phyloP scores from a whole-genome alignment of 2,329 filamentous ascomycete genomes.

The Pseudogymnoascus sp. region DNA sequence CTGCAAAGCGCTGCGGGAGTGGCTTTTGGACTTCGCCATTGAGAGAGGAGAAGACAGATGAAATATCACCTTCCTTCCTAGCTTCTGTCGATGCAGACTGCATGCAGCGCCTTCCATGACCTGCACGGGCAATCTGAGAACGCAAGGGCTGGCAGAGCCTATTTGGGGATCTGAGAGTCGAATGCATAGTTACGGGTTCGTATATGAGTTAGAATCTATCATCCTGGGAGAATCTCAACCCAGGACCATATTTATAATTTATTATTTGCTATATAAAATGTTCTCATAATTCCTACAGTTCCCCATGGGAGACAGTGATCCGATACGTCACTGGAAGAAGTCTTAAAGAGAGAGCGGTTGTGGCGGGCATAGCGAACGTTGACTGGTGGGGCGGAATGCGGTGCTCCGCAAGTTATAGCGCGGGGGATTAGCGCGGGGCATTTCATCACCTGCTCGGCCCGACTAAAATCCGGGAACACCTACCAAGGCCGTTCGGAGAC shows the following conservation, averaged over 20 bases:
- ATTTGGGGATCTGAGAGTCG: slow-evolving; percentile 3
- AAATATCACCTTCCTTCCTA: slow-evolving; percentile 52
- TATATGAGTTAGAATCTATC: background rate
- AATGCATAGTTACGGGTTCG: background rate
- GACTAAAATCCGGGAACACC: background rate
- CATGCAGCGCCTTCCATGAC: background rate
- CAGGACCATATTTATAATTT: slow-evolving; percentile 1
- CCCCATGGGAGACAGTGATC: background rate
- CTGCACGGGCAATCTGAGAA: background rate
- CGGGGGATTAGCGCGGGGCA: background rate
- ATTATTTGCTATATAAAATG: background rate
- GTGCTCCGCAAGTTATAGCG: background rate
- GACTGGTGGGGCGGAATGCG: background rate
- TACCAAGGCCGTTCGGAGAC: background rate
- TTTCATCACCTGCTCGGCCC: background rate
- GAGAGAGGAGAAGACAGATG: slow-evolving; percentile 54
- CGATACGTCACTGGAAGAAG: background rate
- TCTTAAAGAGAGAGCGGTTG: background rate
- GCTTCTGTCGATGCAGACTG: background rate
- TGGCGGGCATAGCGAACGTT: background rate
- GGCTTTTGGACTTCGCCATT: slow-evolving; percentile 40
- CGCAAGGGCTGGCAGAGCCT: background rate
- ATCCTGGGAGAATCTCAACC: background rate
- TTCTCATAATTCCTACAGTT: background rate
- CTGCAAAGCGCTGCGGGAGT: slow-evolving; percentile 48